These are phyloP conservation scores for Aspergillus asperescens DNA, from an alignment of 495 filamentous ascomycete species.

Conservation along the genomic window DNA sequence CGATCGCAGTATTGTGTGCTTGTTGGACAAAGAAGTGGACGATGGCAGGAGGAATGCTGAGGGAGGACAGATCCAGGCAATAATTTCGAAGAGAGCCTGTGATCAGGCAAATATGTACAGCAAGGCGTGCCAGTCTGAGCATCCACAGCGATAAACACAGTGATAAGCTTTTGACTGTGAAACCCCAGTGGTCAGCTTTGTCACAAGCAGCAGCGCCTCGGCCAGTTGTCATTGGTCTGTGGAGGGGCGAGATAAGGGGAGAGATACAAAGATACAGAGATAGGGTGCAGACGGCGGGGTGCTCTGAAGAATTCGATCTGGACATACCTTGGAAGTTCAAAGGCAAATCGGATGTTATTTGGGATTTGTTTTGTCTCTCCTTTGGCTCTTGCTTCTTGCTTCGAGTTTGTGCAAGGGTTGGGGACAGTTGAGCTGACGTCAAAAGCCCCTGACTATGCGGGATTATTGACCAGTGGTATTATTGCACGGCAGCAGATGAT, in stretches of 20 bases:
- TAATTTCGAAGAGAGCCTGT: constrained; percentile 10
- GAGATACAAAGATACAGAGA: constrained; percentile 8
- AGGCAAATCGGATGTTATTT: too few species aligned
- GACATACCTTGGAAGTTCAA: constrained; percentile 2
- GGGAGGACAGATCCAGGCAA: constrained; percentile 14
- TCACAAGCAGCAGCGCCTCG: constrained; percentile 4
- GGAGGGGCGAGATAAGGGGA: constrained; percentile 33
- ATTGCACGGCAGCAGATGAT: constrained; percentile 7
- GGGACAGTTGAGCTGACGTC: constrained; percentile 2
- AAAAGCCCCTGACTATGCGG: constrained; percentile 9
- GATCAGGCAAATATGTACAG: constrained; percentile 19
- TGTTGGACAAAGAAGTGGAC: neutral
- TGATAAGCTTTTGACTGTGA: constrained; percentile 25
- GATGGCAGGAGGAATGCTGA: constrained; percentile 13
- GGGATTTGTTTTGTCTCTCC: constrained; percentile 1
- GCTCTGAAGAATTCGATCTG: too few species aligned
- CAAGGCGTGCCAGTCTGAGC: constrained; percentile 3
- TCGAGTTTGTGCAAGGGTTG: neutral
- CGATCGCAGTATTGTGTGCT: neutral
- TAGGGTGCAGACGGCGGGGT: constrained; percentile 2
- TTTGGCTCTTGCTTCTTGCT: constrained; percentile 4
- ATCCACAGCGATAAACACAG: constrained; percentile 12
- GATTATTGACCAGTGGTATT: constrained; percentile 14
- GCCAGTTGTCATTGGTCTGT: constrained; percentile 18
- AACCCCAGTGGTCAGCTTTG: constrained; percentile 18